Percentiles rank a stretch among this genome's conserved stretches.
phyloP scores from a whole-genome alignment of 805 yeast species.

The Kluyveromyces siamensis region DNA sequence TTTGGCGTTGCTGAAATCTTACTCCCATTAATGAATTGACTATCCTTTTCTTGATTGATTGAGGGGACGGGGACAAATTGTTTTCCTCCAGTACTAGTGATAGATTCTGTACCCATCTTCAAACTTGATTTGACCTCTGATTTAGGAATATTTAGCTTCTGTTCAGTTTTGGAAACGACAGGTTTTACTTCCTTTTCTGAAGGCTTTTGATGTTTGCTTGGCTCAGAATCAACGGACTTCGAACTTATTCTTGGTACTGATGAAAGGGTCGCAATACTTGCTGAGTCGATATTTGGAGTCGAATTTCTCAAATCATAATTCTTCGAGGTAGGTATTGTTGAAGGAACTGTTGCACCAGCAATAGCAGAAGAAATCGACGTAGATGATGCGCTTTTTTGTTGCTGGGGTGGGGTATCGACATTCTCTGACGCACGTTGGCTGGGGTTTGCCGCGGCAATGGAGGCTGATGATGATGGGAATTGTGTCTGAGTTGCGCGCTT shows the following conservation, averaged over 20 bases:
- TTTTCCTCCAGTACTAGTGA: neutral
- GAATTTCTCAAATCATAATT: constrained; percentile 16
- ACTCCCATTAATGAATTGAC: neutral
- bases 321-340: constrained; percentile 26
- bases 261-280: constrained; percentile 1
- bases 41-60: neutral
- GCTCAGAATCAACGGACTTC: neutral
- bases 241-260: neutral
- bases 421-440: neutral
- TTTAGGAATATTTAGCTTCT: neutral
- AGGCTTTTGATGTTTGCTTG: neutral
- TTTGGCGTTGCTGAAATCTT: neutral
- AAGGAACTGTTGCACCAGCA: constrained; percentile 29
- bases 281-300: neutral
- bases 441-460: neutral
- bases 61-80: neutral
- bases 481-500: neutral
- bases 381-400: neutral
- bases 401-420: neutral
- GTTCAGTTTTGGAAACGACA: neutral
- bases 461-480: neutral
- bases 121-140: neutral
- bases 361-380: constrained; percentile 9
- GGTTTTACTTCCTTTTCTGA: neutral
- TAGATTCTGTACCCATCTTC: neutral